Base-by-base conservation (phyloP, 768 basidiomycete genomes). In the Suillus decipiens region DNA sequence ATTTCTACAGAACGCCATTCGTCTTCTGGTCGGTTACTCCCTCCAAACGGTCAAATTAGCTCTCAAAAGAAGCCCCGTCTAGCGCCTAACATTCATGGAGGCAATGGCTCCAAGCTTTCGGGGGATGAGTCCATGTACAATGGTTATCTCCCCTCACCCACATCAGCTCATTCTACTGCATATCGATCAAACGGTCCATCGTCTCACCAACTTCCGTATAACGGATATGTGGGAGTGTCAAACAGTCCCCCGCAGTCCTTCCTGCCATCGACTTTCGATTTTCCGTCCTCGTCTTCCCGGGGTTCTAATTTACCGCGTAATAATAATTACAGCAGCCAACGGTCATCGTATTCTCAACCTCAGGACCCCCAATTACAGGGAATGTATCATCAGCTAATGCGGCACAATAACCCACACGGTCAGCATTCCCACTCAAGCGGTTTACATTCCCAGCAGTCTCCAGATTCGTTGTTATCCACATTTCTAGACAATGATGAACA, bases 1-100 rank as follows among this genome's bases (percentile, higher is more conserved):
- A 47, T 77, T 45, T 75, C 74, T 63, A 75, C 71, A 17, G 74
- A 75, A 61, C 70, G 74, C 2, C 76, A 75, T 43, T 69, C 74
- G 48, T 70, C 73, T 64, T 69, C 72, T 59, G 72, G 72, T 51
- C 71, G 69, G 71, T 75, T 65, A 1, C 64, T 72, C 61, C 69
- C 72, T 72, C 56, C 66, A 47, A 67, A 69, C 71, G 61, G 65
- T 68, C 70, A 64, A 55, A 55, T 64, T 58, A 63, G 37, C 59
- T 57, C 71, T 70, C 71, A 71, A 70, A 71, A 75, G 71, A 68
- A 70, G 63, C 66, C 69, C 12, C 70, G 75, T 73, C 62, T 76
- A 72, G 72, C 69, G 3, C 64, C 68, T 61, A 69, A 58, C 45
- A 31, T 68, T 24, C 62, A 53, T 57, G 43, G 66, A 66, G 68